Percentiles rank a stretch among this genome's conserved stretches.
These are phyloP conservation scores for Trypanosoma mega DNA, from an alignment of 208 protist genomes.

Conservation along the genomic window DNA sequence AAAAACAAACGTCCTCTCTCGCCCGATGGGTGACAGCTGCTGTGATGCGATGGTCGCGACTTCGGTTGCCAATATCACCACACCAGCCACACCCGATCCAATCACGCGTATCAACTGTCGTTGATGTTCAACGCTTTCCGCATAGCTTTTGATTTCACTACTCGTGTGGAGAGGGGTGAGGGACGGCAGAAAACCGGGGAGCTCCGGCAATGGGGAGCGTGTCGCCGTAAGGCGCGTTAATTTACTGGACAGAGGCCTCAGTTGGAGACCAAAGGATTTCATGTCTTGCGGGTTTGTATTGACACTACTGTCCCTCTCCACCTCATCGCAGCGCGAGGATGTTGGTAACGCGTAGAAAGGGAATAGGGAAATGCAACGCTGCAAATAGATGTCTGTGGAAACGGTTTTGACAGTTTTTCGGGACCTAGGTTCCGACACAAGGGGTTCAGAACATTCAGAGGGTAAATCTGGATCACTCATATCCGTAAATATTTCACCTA, in stretches of 20 bases:
- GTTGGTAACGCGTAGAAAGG: background rate
- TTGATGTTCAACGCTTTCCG: background rate
- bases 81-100: background rate
- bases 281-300: too few relatives aligned
- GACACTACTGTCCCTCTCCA: too few relatives aligned
- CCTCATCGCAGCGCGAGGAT: background rate
- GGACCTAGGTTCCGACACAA: background rate
- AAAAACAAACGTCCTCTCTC: background rate
- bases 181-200: too few relatives aligned
- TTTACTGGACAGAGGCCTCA: too few relatives aligned
- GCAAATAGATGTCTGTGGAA: background rate
- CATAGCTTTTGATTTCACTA: too few relatives aligned
- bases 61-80: background rate
- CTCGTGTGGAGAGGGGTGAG: too few relatives aligned
- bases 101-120: background rate
- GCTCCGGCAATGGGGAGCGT: too few relatives aligned
- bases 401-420: background rate
- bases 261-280: too few relatives aligned
- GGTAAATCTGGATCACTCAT: too few relatives aligned
- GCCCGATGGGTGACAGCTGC: background rate
- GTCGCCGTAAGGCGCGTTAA: too few relatives aligned
- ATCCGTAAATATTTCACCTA: too few relatives aligned
- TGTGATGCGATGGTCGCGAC: background rate
- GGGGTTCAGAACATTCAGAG: background rate
- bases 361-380: slow-evolving; percentile 11